Evolutionary conservation across 148 eudicot species (phyloP).

Genomic region (Diospyros kaki): DNA sequence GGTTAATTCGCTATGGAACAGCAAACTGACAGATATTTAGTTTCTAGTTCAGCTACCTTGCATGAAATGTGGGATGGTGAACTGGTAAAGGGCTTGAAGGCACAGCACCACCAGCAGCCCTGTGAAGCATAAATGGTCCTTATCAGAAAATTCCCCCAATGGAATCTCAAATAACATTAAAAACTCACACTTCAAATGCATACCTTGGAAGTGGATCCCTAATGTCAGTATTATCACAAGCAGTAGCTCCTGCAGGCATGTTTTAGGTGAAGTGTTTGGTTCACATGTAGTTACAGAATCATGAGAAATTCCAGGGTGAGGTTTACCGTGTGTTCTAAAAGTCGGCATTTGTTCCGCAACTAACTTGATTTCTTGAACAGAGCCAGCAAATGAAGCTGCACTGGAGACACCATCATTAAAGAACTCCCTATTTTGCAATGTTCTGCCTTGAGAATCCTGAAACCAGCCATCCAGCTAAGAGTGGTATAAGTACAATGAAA

Average conservation of each 20-base stretch:
- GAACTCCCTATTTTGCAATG: slow-evolving; percentile 7
- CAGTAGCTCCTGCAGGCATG: slow-evolving; percentile 4
- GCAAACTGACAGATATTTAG: not conserved
- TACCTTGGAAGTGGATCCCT: slow-evolving; percentile 22
- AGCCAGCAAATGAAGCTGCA: slow-evolving; percentile 24
- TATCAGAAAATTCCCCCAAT: not conserved
- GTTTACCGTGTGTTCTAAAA: slow-evolving; percentile 1
- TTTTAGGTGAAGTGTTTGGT: slow-evolving; percentile 5
- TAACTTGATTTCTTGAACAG: not conserved
- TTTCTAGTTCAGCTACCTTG: slow-evolving; percentile 49
- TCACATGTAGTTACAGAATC: slow-evolving; percentile 14
- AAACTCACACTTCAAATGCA: not conserved
- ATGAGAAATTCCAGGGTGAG: slow-evolving; percentile 13
- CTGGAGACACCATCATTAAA: slow-evolving; percentile 21
- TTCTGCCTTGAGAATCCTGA: slow-evolving; percentile 13
- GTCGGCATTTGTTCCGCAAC: not conserved
- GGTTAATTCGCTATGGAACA: not conserved
- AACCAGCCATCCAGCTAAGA: slow-evolving; percentile 5
- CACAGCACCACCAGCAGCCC: slow-evolving; percentile 40
- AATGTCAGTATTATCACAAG: slow-evolving; percentile 1
- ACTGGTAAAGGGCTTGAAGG: slow-evolving; percentile 55
- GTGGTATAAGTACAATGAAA: not conserved
- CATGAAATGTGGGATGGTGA: slow-evolving; percentile 69
- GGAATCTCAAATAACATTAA: not conserved
- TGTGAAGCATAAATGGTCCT: slow-evolving; percentile 17